These are phyloP conservation scores for Tricholoma terreum DNA, from an alignment of 768 basidiomycete species.

Conservation along the genomic window DNA sequence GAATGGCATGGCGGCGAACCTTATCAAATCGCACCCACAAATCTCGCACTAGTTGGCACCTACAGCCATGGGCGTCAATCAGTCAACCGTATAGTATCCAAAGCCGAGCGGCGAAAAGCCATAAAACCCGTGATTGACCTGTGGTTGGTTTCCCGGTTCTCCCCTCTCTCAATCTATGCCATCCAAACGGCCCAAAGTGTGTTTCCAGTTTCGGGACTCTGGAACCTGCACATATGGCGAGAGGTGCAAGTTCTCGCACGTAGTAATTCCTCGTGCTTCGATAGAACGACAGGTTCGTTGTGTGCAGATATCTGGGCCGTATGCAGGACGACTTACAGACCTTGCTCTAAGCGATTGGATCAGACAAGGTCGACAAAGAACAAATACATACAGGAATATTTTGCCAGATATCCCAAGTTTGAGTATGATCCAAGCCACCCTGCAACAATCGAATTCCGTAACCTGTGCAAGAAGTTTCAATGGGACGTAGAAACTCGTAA, in stretches of 20 bases:
- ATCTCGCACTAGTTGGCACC: too few species aligned
- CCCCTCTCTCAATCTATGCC: background rate
- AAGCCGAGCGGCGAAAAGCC: too few species aligned
- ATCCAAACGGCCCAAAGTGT: background rate
- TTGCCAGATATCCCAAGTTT: slow-evolving; percentile 9
- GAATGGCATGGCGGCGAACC: too few species aligned
- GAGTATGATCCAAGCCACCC: slow-evolving; percentile 16
- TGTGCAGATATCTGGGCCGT: background rate
- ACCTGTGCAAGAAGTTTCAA: slow-evolving; percentile 15
- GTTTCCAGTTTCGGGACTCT: background rate
- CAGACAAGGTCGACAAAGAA: background rate
- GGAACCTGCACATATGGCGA: slow-evolving; percentile 5
- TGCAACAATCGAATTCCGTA: slow-evolving; percentile 24
- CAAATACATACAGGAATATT: background rate
- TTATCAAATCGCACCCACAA: too few species aligned
- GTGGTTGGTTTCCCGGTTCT: too few species aligned
- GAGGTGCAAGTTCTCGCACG: slow-evolving; percentile 2
- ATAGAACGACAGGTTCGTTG: background rate
- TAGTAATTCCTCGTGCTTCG: background rate
- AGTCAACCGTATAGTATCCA: too few species aligned
- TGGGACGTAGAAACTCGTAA: slow-evolving; percentile 11
- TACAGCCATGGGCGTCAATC: too few species aligned
- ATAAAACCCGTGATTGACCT: too few species aligned
- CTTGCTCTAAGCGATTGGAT: background rate
- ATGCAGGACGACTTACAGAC: background rate